Evolutionary conservation across 1,284 basidiomycete genomes (phyloP).

Genomic region (Apiotrichum veenhuisii): DNA sequence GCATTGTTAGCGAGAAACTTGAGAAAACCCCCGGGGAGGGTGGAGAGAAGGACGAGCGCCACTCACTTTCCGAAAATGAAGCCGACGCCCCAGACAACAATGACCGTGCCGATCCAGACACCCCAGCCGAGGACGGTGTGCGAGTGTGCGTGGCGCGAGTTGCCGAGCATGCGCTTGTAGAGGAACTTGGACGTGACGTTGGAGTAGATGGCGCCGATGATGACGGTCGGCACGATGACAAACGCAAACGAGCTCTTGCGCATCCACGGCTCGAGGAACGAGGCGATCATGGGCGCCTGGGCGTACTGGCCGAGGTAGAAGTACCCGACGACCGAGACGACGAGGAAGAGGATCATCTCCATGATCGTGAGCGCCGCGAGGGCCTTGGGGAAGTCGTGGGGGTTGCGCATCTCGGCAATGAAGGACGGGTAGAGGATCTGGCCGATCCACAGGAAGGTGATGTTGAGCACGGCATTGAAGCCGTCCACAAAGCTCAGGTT

Average conservation of each 20-base stretch:
- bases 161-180: slow-evolving; percentile 47
- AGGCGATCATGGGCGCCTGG: slow-evolving; percentile 46
- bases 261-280: slow-evolving; percentile 51
- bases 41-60: too few species aligned
- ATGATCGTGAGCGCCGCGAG: slow-evolving; percentile 52
- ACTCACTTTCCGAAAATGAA: slow-evolving; percentile 59
- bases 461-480: slow-evolving; percentile 51
- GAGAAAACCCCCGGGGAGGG: background rate
- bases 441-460: slow-evolving; percentile 61
- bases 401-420: slow-evolving; percentile 50
- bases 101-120: slow-evolving; percentile 58
- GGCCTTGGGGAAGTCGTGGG: slow-evolving; percentile 61
- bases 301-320: slow-evolving; percentile 46
- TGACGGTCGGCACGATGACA: slow-evolving; percentile 42
- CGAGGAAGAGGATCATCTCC: slow-evolving; percentile 60
- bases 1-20: background rate
- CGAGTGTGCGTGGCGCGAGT: slow-evolving; percentile 54
- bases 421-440: slow-evolving; percentile 56
- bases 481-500: slow-evolving; percentile 60
- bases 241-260: slow-evolving; percentile 52
- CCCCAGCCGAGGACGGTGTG: slow-evolving; percentile 62
- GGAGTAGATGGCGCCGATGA: slow-evolving; percentile 45
- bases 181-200: slow-evolving; percentile 44
- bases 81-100: slow-evolving; percentile 58
- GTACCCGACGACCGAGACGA: slow-evolving; percentile 63